phyloP scores from a whole-genome alignment of 495 filamentous ascomycete species.

The Penicillium arizonense region DNA sequence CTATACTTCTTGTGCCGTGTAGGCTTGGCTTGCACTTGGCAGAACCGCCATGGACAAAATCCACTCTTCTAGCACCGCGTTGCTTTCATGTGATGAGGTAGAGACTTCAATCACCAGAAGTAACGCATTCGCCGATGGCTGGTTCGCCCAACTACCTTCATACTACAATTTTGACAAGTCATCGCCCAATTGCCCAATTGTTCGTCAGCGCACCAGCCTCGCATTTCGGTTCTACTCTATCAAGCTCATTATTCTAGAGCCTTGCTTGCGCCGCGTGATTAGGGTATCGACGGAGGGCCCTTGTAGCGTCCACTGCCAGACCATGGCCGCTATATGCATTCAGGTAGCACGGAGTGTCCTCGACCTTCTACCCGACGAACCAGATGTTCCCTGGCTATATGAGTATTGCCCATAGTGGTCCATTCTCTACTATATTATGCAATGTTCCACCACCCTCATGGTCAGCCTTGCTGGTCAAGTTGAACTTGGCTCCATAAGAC shows the following conservation, averaged over 20 bases:
- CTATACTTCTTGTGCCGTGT: constrained; percentile 44
- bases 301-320: constrained; percentile 26
- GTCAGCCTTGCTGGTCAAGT: too few species aligned
- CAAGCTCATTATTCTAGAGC: constrained; percentile 55
- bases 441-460: constrained; percentile 14
- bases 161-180: constrained; percentile 39
- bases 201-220: constrained; percentile 27
- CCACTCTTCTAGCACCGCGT: constrained; percentile 50
- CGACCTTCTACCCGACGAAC: constrained; percentile 41
- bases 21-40: constrained; percentile 44
- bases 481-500: too few species aligned
- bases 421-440: constrained; percentile 56
- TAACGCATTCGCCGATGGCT: constrained; percentile 44
- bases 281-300: constrained; percentile 9
- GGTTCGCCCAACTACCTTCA: constrained; percentile 46
- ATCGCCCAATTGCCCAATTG: constrained; percentile 9
- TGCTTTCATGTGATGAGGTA: constrained; percentile 49
- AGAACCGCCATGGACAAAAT: constrained; percentile 46
- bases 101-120: constrained; percentile 48
- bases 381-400: constrained; percentile 39
- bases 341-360: constrained; percentile 46
- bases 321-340: constrained; percentile 47
- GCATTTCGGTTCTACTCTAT: constrained; percentile 55
- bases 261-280: constrained; percentile 50
- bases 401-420: constrained; percentile 55